Conservation (phyloP, 768 basidiomycete species). For the Podaxis carcinomalis region DNA sequence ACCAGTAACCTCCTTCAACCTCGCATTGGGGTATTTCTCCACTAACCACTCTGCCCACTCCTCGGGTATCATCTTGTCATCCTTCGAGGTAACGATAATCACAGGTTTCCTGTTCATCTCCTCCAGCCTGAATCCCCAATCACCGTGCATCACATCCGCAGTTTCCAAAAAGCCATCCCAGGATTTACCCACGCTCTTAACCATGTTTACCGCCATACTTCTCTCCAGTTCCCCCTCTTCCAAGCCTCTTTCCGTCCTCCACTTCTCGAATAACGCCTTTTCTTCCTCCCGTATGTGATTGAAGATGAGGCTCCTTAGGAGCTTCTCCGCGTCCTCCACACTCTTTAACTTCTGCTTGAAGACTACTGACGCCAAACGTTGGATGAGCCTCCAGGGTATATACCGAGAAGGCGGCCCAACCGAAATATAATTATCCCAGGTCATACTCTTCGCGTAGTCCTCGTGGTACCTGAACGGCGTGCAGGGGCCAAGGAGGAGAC, state of each 20-base stretch:
- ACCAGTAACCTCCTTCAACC: conserved; percentile 36
- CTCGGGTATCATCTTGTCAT: conserved; percentile 37
- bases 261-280: conserved; percentile 31
- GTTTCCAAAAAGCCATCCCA: conserved; percentile 51
- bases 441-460: conserved; percentile 41
- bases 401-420: conserved; percentile 40
- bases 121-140: conserved; percentile 46
- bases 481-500: conserved; percentile 43
- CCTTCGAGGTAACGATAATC: conserved; percentile 37
- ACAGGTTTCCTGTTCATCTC: conserved; percentile 44
- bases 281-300: conserved; percentile 33
- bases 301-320: conserved; percentile 31
- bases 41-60: conserved; percentile 47
- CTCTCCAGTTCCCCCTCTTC: conserved; percentile 40
- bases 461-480: conserved; percentile 44
- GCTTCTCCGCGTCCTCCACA: conserved; percentile 34
- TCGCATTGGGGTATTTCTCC: conserved; percentile 39
- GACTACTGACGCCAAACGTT: conserved; percentile 25
- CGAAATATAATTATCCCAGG: conserved; percentile 42
- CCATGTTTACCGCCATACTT: conserved; percentile 35
- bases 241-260: conserved; percentile 35
- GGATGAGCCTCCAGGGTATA: conserved; percentile 36
- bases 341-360: conserved; percentile 33
- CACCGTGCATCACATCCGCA: conserved; percentile 38
- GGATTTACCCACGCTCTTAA: conserved; percentile 42